Evolutionary conservation across 495 filamentous ascomycete species (phyloP), one percentile per base, ranked within the genome.

Genomic region (Cercophora sp.): DNA sequence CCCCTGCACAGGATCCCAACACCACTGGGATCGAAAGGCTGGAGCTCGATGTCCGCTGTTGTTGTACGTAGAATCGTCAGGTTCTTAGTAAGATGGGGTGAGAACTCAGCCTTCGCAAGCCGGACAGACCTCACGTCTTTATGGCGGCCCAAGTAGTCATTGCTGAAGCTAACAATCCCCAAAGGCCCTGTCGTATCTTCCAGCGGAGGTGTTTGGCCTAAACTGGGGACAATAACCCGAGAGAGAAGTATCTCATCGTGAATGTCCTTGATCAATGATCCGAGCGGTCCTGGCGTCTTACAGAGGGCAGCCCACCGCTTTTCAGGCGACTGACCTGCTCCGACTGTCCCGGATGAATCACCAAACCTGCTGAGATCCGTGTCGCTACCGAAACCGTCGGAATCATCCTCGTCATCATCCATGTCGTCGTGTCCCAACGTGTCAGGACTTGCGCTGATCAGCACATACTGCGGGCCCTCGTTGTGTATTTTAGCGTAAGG

Each of bases 1-100:
- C 62, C 58, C 11, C 66, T 75, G 66, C 59, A 78, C 55, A 67
- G 46, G 15, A 82, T 59, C 15, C 64, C 63, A 11, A 59, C 45
- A 5, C 63, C 54, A n/a, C 48, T 54, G 26, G 46, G 70, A 57
- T 70, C 77, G 55, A 67, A 73, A 26, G 71, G 68, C 19, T 82
- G 59, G 11, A 88, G 73, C 43, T 82, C 78, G 48, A 87, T 78
- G 36, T 84, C 76, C 35, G 71, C 68, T 44, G 77, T 70, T 16
- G 76, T 82, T 41, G 82, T 81, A 41, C 84, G 81, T 27, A 88
- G 63, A 55, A 88, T 69, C 18, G 51, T 61, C 13, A 59, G 25
- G 15, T 62, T 48, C 32, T 58, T 63, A 22, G 13, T 32, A 19
- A 55, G 9, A 22, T 56, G 32, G 13, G 31, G 19, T 25, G 48